Evolutionary conservation across 352 stramenopile species (phyloP), one percentile per base, ranked within the genome.

Genomic region (Globisporangium spiculum): DNA sequence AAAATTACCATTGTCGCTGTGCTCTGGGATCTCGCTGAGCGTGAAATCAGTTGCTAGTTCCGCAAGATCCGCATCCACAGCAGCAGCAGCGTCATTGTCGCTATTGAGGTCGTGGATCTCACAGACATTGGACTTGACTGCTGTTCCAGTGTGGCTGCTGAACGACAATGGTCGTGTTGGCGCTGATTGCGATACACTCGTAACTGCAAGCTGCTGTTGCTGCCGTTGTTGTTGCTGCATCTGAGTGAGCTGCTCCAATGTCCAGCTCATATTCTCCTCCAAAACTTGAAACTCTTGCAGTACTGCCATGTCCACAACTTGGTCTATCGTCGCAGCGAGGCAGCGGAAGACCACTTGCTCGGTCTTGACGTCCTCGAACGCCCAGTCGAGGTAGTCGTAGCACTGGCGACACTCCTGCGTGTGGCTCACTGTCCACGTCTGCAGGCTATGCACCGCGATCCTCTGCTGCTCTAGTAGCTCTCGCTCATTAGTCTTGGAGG

Each of bases 381-480:
- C 74, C 74, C 70, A 85, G 56, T 73, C 75, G 44, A 89, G 52
- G 56, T 85, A 90, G 62, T 83, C 79, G 57, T 86, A 86, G 61
- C 79, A 83, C 44, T 78, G 66, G 0, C 80, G 68, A 48, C 82
- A 90, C 44, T 89, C 82, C 18, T 78, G 58, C 1, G 80, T 71
- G 36, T 90, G 82, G 18, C 70, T 75, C 16, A 65, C 50, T 3
- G 68, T 79, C 82, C 82, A 90, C 3, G 41, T 58, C 52, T 81
- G 78, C 14, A 90, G 73, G 30, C 60, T 60, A 1, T 69, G 56
- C 22, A 89, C 54, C 0, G 65, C 55, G 4, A 60, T 14, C 1
- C 41, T 48, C 12, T 73, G 65, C 10, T 77, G 20, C n/a, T 65
- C 30, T 1, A 59, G 53, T 27, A 14, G 26, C 16, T 59, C n/a